Conservation (phyloP, 805 yeast genomes). For the Candida golubevii region DNA sequence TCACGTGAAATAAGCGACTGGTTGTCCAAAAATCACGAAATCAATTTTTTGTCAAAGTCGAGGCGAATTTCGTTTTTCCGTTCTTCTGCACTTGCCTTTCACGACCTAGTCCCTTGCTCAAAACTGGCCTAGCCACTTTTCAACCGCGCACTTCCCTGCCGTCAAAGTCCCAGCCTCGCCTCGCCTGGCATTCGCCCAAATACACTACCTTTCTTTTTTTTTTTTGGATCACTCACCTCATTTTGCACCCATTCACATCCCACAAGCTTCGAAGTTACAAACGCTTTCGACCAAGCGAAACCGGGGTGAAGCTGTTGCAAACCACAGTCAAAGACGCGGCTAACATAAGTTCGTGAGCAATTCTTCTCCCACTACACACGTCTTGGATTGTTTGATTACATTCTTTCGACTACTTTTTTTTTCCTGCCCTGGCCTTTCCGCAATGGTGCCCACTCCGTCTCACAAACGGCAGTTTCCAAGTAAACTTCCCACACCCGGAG, state of each 20-base stretch:
- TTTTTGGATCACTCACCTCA: constrained; percentile 8
- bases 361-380: too few relatives aligned
- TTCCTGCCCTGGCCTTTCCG: background rate
- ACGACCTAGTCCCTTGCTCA: background rate
- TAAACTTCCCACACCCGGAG: constrained; percentile 14
- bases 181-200: constrained; percentile 4
- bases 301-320: background rate
- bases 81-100: background rate
- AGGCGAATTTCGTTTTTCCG: too few relatives aligned
- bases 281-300: background rate
- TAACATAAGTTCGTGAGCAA: too few relatives aligned
- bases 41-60: too few relatives aligned
- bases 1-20: too few relatives aligned
- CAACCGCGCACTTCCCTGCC: background rate
- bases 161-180: constrained; percentile 1
- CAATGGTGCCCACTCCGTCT: constrained; percentile 5
- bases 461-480: constrained; percentile 11
- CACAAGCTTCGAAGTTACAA: background rate
- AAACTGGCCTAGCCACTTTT: background rate
- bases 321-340: too few relatives aligned
- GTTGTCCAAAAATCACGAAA: too few relatives aligned
- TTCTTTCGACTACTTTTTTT: background rate
- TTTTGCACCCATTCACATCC: constrained; percentile 18
- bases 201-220: constrained; percentile 11
- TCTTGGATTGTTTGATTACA: too few relatives aligned